Evolutionary conservation across 2,329 filamentous ascomycete species (phyloP).

Genomic region (Stachybotrys chartarum): DNA sequence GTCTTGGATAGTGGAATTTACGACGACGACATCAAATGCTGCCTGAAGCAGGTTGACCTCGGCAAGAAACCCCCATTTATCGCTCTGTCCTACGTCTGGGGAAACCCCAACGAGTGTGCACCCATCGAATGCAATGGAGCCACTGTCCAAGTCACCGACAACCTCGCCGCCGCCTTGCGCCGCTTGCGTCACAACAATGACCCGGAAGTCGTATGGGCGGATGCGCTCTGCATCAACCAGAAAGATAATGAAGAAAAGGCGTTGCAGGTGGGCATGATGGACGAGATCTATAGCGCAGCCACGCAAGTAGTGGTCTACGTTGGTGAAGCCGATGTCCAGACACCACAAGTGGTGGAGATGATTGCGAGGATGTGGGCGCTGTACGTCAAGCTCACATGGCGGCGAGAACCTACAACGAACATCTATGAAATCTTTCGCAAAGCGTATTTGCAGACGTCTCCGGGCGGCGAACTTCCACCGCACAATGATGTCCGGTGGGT

Average conservation of each 20-base stretch:
- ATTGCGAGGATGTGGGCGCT: background rate
- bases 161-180: too few species aligned
- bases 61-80: background rate
- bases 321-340: background rate
- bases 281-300: background rate
- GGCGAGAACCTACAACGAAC: background rate
- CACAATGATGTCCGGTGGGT: background rate
- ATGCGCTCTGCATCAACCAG: too few species aligned
- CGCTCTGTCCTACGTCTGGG: background rate
- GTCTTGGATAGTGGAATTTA: too few species aligned
- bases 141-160: too few species aligned
- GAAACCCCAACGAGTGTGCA: too few species aligned
- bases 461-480: background rate
- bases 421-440: background rate
- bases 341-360: background rate
- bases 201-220: too few species aligned
- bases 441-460: background rate
- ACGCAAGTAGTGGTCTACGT: background rate
- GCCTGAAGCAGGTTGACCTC: too few species aligned
- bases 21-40: too few species aligned
- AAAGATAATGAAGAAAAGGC: too few species aligned
- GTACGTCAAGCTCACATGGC: background rate
- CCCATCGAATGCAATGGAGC: too few species aligned
- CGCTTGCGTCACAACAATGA: too few species aligned
- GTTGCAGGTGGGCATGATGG: background rate